These are phyloP conservation scores for Pulveroboletus sp. DNA, from an alignment of 768 basidiomycete genomes.

Conservation along the genomic window DNA sequence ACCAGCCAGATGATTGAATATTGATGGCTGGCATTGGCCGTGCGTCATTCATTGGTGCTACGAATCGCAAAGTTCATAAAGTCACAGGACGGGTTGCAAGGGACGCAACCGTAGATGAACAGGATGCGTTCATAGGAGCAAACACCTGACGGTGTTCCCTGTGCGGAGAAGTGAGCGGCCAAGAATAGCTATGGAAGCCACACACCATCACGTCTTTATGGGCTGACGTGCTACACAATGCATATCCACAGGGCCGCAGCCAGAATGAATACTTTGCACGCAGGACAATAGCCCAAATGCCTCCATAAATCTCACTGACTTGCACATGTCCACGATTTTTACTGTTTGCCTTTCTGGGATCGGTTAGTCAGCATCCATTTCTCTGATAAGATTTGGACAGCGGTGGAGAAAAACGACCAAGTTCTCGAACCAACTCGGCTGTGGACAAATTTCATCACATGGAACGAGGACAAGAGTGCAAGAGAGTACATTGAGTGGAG, in stretches of 20 bases:
- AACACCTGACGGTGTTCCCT: neutral
- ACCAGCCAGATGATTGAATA: neutral
- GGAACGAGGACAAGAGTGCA: neutral
- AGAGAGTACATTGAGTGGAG: conserved; percentile 15
- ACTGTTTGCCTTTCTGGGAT: conserved; percentile 12
- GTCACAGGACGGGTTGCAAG: conserved; percentile 13
- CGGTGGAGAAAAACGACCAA: neutral
- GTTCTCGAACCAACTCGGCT: neutral
- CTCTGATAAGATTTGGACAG: conserved; percentile 26
- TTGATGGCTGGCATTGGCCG: conserved; percentile 6
- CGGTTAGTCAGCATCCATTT: conserved; percentile 18
- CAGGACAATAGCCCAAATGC: neutral
- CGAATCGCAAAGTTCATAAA: conserved; percentile 7
- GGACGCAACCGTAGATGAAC: neutral
- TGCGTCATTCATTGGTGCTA: conserved; percentile 5
- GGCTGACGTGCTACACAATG: neutral
- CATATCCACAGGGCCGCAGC: neutral
- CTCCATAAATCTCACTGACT: neutral
- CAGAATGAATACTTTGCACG: neutral
- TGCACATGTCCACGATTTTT: neutral
- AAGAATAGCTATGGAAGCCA: neutral
- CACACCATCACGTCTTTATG: neutral
- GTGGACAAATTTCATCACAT: conserved; percentile 1
- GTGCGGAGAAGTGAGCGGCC: conserved; percentile 2
- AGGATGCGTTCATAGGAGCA: neutral